phyloP scores from a whole-genome alignment of 345 rosid genomes.

The Kernera saxatilis region DNA sequence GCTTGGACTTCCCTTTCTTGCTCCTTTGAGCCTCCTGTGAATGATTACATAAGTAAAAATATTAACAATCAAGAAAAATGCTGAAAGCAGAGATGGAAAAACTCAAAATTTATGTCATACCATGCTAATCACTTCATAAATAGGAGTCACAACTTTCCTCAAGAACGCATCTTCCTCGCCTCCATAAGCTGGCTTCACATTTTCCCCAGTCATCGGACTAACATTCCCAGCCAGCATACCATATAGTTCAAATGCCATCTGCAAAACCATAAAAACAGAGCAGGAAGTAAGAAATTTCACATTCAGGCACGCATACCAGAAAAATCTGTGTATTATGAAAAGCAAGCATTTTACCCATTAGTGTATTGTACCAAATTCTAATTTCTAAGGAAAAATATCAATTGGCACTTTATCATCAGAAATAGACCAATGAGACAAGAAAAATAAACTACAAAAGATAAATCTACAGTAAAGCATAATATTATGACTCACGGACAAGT shows the following conservation, averaged over 20 bases:
- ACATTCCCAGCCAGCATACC: conserved; percentile 98
- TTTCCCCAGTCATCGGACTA: conserved; percentile 97
- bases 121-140: conserved; percentile 75
- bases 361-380: background rate
- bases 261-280: conserved; percentile 1
- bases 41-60: conserved; percentile 6
- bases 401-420: background rate
- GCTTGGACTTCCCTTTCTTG: conserved; percentile 84
- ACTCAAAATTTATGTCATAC: conserved; percentile 27
- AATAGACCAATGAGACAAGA: background rate
- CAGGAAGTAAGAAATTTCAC: background rate
- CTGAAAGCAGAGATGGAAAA: background rate
- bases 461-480: background rate
- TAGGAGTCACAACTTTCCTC: conserved; percentile 87
- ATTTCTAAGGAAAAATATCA: background rate
- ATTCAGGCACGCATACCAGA: background rate
- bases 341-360: background rate
- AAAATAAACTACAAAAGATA: background rate
- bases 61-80: background rate
- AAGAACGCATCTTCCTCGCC: conserved; percentile 97
- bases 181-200: conserved; percentile 96
- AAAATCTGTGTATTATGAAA: background rate
- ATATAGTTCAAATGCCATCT: conserved; percentile 99
- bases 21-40: conserved; percentile 87
- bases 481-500: background rate